Evolutionary conservation across 2,329 filamentous ascomycete genomes (phyloP), one percentile per base, ranked within the genome.

Genomic region (Shiraia bambusicola): DNA sequence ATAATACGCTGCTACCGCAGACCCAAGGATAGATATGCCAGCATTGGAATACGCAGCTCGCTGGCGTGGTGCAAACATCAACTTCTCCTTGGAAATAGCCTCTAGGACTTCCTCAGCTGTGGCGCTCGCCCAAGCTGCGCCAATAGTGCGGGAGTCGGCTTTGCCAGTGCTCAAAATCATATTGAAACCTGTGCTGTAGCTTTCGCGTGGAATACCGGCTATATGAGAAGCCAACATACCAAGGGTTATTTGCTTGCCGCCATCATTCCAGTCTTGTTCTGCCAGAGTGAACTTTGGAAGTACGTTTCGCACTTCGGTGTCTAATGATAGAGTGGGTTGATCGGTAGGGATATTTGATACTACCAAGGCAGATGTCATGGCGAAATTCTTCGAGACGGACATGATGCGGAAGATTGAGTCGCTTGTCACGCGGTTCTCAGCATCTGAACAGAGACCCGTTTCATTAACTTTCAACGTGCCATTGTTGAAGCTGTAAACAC

Each of bases 201-300:
- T 58, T 22, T 66, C 62, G 10, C 62, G 30, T 7, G 60, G 47
- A 7, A 65, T 33, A 1, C 62, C 62, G 4, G 57, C 54, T 7
- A 45, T 66, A 13, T 66, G 61, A n/a, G 54, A 63, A 4, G 59
- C 61, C n/a, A 65, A 47, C 61, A 66, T 63, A 3, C 50, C 42
- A 19, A 66, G 31, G 1, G 61, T 63, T 22, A 66, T 65, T 8
- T 63, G 60, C 17, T 55, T 60, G 6, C 63, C 63, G 2, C 63
- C 63, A 40, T 60, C 50, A 13, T 50, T 31, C 63, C 63, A 66
- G 40, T 66, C 62, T 16, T 29, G 36, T 10, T 53, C 27, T 3
- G 48, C 52, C 0, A 66, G 44, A 3, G 45, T 34, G 13, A 66
- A 65, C 2, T 49, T 34, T 0, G 62, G 59, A 8, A 66, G 50